Conservation (phyloP, 1,284 basidiomycete species). For the Omphalotus olearius region DNA sequence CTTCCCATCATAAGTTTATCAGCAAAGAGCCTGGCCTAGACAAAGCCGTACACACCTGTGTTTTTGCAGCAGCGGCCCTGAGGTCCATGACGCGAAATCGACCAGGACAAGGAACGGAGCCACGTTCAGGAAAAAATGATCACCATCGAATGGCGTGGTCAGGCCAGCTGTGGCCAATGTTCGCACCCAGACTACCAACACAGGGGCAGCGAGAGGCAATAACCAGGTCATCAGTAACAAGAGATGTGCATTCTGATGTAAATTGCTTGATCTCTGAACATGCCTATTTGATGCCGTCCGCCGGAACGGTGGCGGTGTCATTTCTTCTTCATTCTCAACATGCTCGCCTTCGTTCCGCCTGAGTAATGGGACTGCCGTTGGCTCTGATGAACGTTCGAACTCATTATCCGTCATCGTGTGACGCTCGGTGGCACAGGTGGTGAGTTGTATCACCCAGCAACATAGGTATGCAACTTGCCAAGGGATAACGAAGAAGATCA, state of each 20-base stretch:
- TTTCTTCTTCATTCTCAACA: neutral
- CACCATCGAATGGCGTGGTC: conserved; percentile 71
- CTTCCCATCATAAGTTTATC: conserved; percentile 23
- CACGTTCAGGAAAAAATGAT: conserved; percentile 70
- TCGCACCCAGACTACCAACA: conserved; percentile 87
- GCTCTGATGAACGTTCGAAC: conserved; percentile 18
- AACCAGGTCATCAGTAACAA: conserved; percentile 82
- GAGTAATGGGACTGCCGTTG: conserved; percentile 16
- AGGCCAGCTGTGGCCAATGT: conserved; percentile 74
- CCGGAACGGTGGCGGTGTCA: neutral
- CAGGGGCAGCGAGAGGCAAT: conserved; percentile 76
- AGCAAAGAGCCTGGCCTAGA: conserved; percentile 6
- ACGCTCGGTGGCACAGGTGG: conserved; percentile 46
- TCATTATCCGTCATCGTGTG: neutral
- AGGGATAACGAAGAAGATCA: conserved; percentile 75
- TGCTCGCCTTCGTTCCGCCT: conserved; percentile 12
- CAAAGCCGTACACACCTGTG: conserved; percentile 30
- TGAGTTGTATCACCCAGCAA: conserved; percentile 74
- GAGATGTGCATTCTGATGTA: conserved; percentile 55
- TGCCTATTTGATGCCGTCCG: conserved; percentile 8
- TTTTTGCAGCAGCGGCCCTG: conserved; percentile 30
- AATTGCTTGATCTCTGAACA: conserved; percentile 26
- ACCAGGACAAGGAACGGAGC: conserved; percentile 65
- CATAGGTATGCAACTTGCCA: conserved; percentile 90
- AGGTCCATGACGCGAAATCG: conserved; percentile 53